Conservation (phyloP, 352 stramenopile genomes). For the Pythium graminicola region DNA sequence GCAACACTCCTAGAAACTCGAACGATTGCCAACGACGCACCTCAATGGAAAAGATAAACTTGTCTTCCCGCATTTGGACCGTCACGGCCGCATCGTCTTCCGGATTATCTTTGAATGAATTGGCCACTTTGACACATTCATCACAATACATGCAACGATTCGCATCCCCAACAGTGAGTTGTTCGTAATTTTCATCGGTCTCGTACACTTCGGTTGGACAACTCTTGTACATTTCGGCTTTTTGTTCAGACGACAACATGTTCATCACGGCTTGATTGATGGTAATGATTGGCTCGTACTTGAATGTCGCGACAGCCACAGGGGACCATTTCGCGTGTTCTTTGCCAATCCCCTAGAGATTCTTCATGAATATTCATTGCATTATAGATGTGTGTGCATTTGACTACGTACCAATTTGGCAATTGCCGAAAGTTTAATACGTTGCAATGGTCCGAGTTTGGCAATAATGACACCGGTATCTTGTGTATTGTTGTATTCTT, state of each 20-base stretch:
- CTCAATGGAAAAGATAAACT: conserved; percentile 97
- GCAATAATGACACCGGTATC: conserved; percentile 96
- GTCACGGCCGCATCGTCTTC: conserved; percentile 93
- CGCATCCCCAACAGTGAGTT: conserved; percentile 57
- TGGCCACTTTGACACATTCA: conserved; percentile 90
- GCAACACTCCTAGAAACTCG: neutral
- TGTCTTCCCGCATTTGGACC: conserved; percentile 85
- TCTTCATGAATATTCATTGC: too few relatives aligned
- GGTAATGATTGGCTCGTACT: conserved; percentile 84
- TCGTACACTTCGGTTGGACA: conserved; percentile 94
- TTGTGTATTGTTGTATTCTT: conserved; percentile 91
- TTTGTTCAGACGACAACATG: conserved; percentile 92
- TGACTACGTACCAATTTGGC: conserved; percentile 84
- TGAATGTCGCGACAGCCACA: conserved; percentile 94
- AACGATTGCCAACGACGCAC: conserved; percentile 21
- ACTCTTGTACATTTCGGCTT: conserved; percentile 92
- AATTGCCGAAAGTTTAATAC: conserved; percentile 92
- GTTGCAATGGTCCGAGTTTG: conserved; percentile 93
- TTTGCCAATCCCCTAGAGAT: conserved; percentile 95
- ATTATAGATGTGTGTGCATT: too few relatives aligned
- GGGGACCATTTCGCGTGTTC: conserved; percentile 98
- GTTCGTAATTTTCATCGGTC: conserved; percentile 88
- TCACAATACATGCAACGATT: conserved; percentile 94
- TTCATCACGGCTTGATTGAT: conserved; percentile 76
- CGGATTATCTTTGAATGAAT: conserved; percentile 91